A percentile compares a stretch with the other conserved stretches of the same genome.
phyloP scores from a whole-genome alignment of 805 yeast species.

The Lipomyces japonicus region DNA sequence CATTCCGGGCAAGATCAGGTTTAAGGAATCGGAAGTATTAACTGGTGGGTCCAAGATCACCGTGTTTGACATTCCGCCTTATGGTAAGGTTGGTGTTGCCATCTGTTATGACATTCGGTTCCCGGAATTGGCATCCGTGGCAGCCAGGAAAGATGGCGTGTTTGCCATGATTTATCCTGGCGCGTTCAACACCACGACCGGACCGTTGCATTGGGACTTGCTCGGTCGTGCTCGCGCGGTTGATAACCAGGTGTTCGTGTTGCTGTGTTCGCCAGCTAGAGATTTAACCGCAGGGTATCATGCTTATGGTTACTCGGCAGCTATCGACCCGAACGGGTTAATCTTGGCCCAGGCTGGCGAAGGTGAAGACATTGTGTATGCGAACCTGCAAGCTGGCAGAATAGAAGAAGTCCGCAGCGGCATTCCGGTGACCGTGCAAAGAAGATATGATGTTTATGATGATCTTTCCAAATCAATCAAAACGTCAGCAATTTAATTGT shows the following conservation, averaged over 20 bases:
- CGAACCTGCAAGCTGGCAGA: conserved; percentile 62
- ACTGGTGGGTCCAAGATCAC: conserved; percentile 82
- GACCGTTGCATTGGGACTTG: conserved; percentile 83
- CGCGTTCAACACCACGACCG: conserved; percentile 90
- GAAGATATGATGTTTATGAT: conserved; percentile 64
- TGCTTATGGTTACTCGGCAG: conserved; percentile 79
- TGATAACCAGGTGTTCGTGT: conserved; percentile 80
- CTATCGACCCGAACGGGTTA: conserved; percentile 91
- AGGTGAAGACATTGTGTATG: conserved; percentile 69
- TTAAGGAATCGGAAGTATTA: conserved; percentile 73
- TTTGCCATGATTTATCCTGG: conserved; percentile 77
- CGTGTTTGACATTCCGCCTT: conserved; percentile 59
- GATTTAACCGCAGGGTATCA: conserved; percentile 85
- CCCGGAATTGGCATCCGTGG: conserved; percentile 74
- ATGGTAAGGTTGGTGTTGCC: conserved; percentile 71
- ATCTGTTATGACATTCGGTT: conserved; percentile 86
- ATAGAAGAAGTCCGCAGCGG: conserved; percentile 57
- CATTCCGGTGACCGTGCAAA: conserved; percentile 66
- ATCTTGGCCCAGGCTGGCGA: conserved; percentile 74
- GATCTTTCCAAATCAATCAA: conserved; percentile 39
- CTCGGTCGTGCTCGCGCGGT: conserved; percentile 82
- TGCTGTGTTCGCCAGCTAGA: conserved; percentile 91
- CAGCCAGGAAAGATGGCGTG: conserved; percentile 64
- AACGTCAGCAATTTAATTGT: conserved; percentile 5
- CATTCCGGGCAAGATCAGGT: conserved; percentile 84